Percentiles rank a stretch among this genome's conserved stretches.
Conservation (phyloP, 225 moss, liverwort and hornwort genomes). For the Bryum argenteum region DNA sequence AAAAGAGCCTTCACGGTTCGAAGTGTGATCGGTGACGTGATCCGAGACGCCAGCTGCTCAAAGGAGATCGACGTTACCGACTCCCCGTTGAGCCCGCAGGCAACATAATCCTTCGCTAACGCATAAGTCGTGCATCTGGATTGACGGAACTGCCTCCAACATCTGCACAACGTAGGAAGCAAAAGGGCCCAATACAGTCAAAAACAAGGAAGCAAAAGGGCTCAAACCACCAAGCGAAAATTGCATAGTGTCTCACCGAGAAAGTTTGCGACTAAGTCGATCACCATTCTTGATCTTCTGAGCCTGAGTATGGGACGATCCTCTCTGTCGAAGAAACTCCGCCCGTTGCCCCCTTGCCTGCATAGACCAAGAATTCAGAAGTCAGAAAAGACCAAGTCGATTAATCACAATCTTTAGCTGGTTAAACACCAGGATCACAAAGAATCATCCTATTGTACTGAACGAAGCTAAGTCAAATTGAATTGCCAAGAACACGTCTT, state of each 20-base stretch:
- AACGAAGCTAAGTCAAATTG: not conserved
- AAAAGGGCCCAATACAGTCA: not conserved
- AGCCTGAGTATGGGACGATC: slow-evolving; percentile 75
- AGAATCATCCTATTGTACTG: not conserved
- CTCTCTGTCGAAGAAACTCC: slow-evolving; percentile 88
- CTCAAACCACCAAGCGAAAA: not conserved
- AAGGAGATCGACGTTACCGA: slow-evolving; percentile 76
- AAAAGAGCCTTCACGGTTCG: slow-evolving; percentile 82
- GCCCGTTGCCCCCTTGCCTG: slow-evolving; percentile 92
- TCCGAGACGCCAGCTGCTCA: slow-evolving; percentile 89
- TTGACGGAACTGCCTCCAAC: slow-evolving; percentile 96
- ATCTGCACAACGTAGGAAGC: slow-evolving; percentile 46
- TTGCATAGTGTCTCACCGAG: slow-evolving; percentile 53
- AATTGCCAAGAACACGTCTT: not conserved
- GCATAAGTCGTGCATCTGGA: slow-evolving; percentile 85
- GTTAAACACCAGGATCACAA: not conserved
- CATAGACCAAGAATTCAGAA: slow-evolving; percentile 11
- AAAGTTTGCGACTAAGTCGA: slow-evolving; percentile 91
- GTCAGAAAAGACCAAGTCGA: not conserved
- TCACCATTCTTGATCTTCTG: slow-evolving; percentile 94
- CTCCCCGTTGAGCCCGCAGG: slow-evolving; percentile 77
- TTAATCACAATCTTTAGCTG: not conserved
- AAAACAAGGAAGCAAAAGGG: no score
- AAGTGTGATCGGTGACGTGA: slow-evolving; percentile 84
- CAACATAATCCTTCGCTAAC: slow-evolving; percentile 71